Base-by-base conservation (phyloP, 805 yeast species). In the Saturnispora galanensis region DNA sequence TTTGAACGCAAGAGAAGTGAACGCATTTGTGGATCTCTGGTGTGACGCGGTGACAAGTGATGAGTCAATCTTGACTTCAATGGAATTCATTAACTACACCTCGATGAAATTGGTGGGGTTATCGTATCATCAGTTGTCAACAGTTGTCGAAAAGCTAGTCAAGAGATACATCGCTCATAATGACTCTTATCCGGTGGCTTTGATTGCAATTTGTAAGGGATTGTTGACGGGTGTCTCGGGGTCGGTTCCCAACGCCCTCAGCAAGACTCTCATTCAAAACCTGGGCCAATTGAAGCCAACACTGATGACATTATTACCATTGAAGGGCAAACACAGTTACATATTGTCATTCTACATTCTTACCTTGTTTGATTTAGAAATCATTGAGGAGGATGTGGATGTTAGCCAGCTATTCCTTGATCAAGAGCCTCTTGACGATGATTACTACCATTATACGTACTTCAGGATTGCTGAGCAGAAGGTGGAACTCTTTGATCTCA, bases 1-100 rank as follows among this genome's bases (percentile, higher is more conserved):
- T 55, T 63, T 68, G 10, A 73, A 67, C 51, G 79, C 79, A 4
- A 74, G 89, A 66, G 86, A 80, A 44, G 62, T 76, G 26, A 60
- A 59, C 3, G 55, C 62, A 4, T 81, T 81, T 50, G 64, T 76
- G 41, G 57, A 63, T 7, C 50, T 68, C 10, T 79, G 82, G 78
- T 58, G 63, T 12, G 15, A 64, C 56, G 9, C 15, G 1, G 26
- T 39, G 6, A 33, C 39, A 10, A 21, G 48, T 10, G 38, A 42
- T 28, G 44, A 46, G 15, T 21, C 28, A 2, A 28, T 48, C 10
- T 34, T 56, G 15, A 41, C 46, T 7, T 52, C 54, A 5, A 60
- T 62, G 10, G 56, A 54, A 4, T 67, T 73, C 42, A 50, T 69
- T 1, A 43, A 56, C 1, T 49, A 59, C 6, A 66, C 77, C 2